Conservation (phyloP, 495 filamentous ascomycete genomes). For the Penicillium cinerascens region DNA sequence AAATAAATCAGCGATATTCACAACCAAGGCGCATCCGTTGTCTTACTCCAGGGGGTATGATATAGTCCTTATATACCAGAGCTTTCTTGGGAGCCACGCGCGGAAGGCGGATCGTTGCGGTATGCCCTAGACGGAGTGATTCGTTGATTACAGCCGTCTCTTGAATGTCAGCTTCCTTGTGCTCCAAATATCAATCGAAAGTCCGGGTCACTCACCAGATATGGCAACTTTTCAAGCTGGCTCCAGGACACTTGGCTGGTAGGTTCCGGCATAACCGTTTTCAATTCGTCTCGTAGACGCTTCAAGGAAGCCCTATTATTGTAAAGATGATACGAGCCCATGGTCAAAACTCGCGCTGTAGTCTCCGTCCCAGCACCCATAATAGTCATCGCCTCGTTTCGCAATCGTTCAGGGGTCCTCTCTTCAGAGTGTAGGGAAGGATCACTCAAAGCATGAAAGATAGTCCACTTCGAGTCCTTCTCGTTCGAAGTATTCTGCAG, state of each 20-base stretch:
- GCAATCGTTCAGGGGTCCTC: conserved; percentile 22
- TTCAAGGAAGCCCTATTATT: conserved; percentile 15
- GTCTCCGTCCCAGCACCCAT: conserved; percentile 36
- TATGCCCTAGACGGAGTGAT: not conserved
- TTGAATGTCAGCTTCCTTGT: not conserved
- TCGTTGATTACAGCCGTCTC: not conserved
- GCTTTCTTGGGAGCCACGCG: not conserved
- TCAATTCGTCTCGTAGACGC: conserved; percentile 24
- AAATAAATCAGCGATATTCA: not conserved
- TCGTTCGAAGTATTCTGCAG: not conserved
- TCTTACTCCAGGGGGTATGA: not conserved
- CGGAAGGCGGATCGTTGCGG: not conserved
- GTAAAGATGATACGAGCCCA: conserved; percentile 29
- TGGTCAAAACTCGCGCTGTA: conserved; percentile 24
- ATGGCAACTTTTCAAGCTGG: conserved; percentile 44
- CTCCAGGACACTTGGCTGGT: conserved; percentile 1
- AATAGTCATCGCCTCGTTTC: conserved; percentile 28
- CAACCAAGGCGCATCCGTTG: not conserved
- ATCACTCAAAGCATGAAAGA: not conserved
- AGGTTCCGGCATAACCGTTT: conserved; percentile 22
- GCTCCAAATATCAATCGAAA: not conserved
- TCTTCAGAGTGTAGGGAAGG: conserved; percentile 1
- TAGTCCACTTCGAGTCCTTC: not conserved
- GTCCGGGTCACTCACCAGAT: conserved; percentile 29
- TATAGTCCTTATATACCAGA: not conserved